phyloP scores from a whole-genome alignment of 371 early-diverging fungal genomes.

The Mucor irregularis region DNA sequence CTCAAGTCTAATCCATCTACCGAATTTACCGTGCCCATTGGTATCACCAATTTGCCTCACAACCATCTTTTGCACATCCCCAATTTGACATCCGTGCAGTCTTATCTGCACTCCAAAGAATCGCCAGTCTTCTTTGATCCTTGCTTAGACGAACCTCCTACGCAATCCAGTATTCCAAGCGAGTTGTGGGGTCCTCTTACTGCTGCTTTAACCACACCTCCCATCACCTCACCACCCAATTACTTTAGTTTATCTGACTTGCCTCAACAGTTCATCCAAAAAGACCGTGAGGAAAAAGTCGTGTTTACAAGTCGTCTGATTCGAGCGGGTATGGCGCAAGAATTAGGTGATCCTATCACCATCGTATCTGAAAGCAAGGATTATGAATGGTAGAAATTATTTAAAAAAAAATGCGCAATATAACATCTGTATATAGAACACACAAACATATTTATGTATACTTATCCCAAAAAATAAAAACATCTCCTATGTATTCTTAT shows the following conservation, averaged over 20 bases:
- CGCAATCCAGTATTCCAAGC: constrained; percentile 6
- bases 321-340: constrained; percentile 23
- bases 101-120: constrained; percentile 29
- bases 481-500: too few relatives aligned
- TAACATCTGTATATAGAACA: too few relatives aligned
- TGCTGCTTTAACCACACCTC: constrained; percentile 16
- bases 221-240: constrained; percentile 27
- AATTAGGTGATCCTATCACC: constrained; percentile 23
- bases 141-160: constrained; percentile 29
- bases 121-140: constrained; percentile 40
- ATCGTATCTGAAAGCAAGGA: constrained; percentile 22
- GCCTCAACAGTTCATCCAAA: constrained; percentile 20
- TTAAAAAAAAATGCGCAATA: background rate
- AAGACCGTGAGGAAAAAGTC: constrained; percentile 16
- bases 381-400: constrained; percentile 23
- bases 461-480: too few relatives aligned
- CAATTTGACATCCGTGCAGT: constrained; percentile 29
- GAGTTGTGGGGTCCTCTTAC: constrained; percentile 20
- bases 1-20: constrained; percentile 15
- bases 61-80: constrained; percentile 39
- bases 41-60: constrained; percentile 33
- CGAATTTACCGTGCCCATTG: constrained; percentile 34
- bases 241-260: constrained; percentile 28
- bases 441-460: too few relatives aligned
- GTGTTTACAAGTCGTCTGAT: constrained; percentile 22